phyloP scores from a whole-genome alignment of 306 rosid genomes.

The peach (Prunus persica) region DNA sequence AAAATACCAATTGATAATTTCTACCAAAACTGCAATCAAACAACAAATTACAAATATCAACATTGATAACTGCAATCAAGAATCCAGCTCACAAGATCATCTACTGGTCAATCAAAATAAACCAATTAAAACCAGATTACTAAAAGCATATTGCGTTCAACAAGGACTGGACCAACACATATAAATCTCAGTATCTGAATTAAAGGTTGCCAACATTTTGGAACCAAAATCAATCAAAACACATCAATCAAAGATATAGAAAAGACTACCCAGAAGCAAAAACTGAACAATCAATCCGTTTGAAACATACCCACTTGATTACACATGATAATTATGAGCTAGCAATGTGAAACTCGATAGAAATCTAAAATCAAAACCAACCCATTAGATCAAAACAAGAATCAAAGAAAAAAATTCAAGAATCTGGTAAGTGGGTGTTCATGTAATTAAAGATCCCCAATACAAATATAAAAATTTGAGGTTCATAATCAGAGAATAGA shows the following conservation, averaged over 20 bases:
- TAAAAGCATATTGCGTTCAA: constrained; percentile 31
- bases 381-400: constrained; percentile 45
- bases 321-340: constrained; percentile 16
- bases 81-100: constrained; percentile 29
- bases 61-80: constrained; percentile 20
- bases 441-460: constrained; percentile 43
- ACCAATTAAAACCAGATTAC: constrained; percentile 29
- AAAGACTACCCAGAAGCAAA: constrained; percentile 34
- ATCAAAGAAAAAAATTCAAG: constrained; percentile 25
- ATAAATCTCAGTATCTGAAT: constrained; percentile 33
- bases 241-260: constrained; percentile 1
- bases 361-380: constrained; percentile 27
- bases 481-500: constrained; percentile 22
- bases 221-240: constrained; percentile 16
- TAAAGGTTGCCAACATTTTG: constrained; percentile 32
- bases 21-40: neutral
- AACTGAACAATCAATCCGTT: constrained; percentile 28
- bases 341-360: constrained; percentile 29
- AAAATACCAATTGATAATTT: constrained; percentile 20
- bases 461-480: constrained; percentile 24
- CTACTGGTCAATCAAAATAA: constrained; percentile 15
- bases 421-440: constrained; percentile 21
- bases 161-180: constrained; percentile 38
- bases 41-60: neutral
- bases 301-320: constrained; percentile 35